Evolutionary conservation across 495 filamentous ascomycete species (phyloP), one percentile per base, ranked within the genome.

Genomic region (Xylaria bambusicola): DNA sequence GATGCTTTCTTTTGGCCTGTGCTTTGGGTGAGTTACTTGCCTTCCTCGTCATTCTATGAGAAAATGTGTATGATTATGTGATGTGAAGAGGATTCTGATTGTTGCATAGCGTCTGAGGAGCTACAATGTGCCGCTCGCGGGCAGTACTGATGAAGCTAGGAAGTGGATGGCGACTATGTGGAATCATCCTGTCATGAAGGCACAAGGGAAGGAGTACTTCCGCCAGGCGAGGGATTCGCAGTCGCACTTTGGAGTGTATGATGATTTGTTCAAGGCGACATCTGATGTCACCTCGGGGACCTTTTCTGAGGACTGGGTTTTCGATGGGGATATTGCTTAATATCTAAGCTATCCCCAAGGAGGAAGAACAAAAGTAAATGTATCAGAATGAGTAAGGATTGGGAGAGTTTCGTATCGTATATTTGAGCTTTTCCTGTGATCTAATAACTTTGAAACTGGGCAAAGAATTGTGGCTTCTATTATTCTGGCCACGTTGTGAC

Each of bases 81-180:
- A 5, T 33, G 29, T 33, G 29, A 33, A 33, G 29, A 10, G 29
- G 5, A 33, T 10, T 33, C 29, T 33, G 29, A 33, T 10, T 33
- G 10, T 33, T 33, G 10, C 10, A 33, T 47, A 81, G 77, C 75
- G 78, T 24, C 72, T 80, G 62, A 76, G 77, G 12, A 70, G 71
- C 1, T 81, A 81, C 24, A 66, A 71, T 52, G 69, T 80, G 41
- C 76, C 77, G 3, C 58, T 79, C 41, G 65, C 62, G 13, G 63
- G 65, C 6, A 77, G 75, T 9, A 73, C 54, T 6, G 52, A 63
- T 6, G 75, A 79, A 42, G 76, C 66, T 3, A 54, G 78, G 20
- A 64, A 67, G 6, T 80, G 77, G 78, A 78, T 78, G 67, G 67
- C 61, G 33, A 78, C 64, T 23, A 80, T 81, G 75, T 80, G 79